Conservation (phyloP, 1,139 yeast species). For the Hyphopichia buzzinii region DNA sequence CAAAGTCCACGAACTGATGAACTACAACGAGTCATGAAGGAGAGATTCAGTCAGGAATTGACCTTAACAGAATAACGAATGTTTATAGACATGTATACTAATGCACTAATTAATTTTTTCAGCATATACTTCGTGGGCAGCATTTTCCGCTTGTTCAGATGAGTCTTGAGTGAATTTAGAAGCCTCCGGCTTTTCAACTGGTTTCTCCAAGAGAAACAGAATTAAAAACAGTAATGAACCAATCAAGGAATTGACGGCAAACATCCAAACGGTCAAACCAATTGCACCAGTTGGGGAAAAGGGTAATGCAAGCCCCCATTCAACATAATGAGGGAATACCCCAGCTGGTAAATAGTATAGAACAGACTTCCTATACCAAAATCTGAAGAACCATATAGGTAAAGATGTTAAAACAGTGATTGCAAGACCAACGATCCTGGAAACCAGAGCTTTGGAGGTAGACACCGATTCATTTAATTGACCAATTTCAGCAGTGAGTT, state of each 20-base stretch:
- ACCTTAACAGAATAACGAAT: slow-evolving; percentile 2
- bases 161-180: not conserved
- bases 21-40: slow-evolving; percentile 21
- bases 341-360: slow-evolving; percentile 62
- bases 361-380: slow-evolving; percentile 56
- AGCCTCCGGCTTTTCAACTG: slow-evolving; percentile 12
- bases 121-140: slow-evolving; percentile 2
- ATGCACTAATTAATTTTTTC: slow-evolving; percentile 1
- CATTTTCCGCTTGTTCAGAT: not conserved
- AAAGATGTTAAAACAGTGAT: slow-evolving; percentile 32
- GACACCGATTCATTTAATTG: slow-evolving; percentile 36
- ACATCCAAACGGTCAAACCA: slow-evolving; percentile 54
- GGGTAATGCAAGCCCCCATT: slow-evolving; percentile 61
- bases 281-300: slow-evolving; percentile 55
- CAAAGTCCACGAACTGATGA: slow-evolving; percentile 13
- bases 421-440: slow-evolving; percentile 23
- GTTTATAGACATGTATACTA: not conserved
- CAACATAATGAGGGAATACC: slow-evolving; percentile 55
- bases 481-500: slow-evolving; percentile 53
- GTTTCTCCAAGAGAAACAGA: slow-evolving; percentile 26
- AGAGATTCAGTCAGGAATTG: slow-evolving; percentile 18
- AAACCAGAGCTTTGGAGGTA: slow-evolving; percentile 36
- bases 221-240: slow-evolving; percentile 25
- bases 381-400: slow-evolving; percentile 51
- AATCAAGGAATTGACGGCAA: slow-evolving; percentile 33